Base-by-base conservation (phyloP, 129 eudicot genomes). In the Heracleum sosnowskyi region DNA sequence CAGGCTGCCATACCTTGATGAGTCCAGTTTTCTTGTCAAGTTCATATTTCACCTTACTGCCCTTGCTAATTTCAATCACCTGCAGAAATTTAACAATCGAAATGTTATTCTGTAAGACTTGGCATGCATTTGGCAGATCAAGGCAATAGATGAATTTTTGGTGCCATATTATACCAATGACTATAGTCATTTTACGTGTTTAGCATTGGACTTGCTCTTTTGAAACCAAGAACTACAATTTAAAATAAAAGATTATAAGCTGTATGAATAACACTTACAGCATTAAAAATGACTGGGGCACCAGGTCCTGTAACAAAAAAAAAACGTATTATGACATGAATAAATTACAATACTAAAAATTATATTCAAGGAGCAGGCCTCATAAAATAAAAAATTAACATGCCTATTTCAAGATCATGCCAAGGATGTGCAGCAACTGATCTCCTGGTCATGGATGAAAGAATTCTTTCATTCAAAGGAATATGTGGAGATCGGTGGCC, bases 391-490 rank as follows among this genome's bases (percentile, higher is more conserved):
- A 24, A 41, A 41, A 34, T 42, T 77, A 40, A 76, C 37, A 53
- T 88, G 87, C 96, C 98, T 73, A 93, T 93, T 79, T 93, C 96
- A 74, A 93, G 96, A 90, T 90, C 98, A 82, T 93, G 98, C 98
- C 98, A 93, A 62, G 96, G 98, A 87, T 93, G 98, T 68, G 98
- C 98, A 80, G 98, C 96, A 78, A 90, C 98, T 73, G 91, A 85
- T 84, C 90, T 93, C 83, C 90, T 89, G 75, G 89, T 82, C 94
- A 93, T 83, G 84, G 98, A 90, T 71, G 98, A 89, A 80, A 93
- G 87, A 13, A 89, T 93, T 80, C 96, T 84, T 87, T 93, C 98
- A 80, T 90, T 90, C 24, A 93, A 89, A 83, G 89, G 92, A 26
- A 86, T 84, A 68, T 79, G 87, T 17, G 78, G 78, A 68, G 83